phyloP scores from a whole-genome alignment of 257 asterid species.

The Linaria vulgaris region DNA sequence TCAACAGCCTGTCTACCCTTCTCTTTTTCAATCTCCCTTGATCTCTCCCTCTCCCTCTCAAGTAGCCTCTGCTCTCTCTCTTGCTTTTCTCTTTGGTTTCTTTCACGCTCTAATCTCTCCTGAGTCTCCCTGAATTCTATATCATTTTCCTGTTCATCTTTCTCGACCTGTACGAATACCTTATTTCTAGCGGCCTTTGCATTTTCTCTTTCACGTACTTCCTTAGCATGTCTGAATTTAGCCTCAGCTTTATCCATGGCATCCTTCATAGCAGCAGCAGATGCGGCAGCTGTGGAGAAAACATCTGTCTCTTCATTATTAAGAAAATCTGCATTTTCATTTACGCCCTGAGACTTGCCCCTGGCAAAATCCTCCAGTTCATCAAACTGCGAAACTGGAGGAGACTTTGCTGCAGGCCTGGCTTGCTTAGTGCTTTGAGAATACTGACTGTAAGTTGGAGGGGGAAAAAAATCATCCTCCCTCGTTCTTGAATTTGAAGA shows the following conservation, averaged over 20 bases:
- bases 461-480: slow-evolving; percentile 55
- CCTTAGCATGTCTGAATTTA: slow-evolving; percentile 94
- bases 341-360: slow-evolving; percentile 53
- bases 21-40: slow-evolving; percentile 66
- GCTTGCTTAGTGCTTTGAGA: slow-evolving; percentile 52
- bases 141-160: slow-evolving; percentile 68
- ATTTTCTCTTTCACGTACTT: slow-evolving; percentile 87
- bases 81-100: slow-evolving; percentile 76
- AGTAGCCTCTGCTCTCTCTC: slow-evolving; percentile 78
- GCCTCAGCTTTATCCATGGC: slow-evolving; percentile 99
- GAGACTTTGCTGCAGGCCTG: slow-evolving; percentile 51
- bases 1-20: slow-evolving; percentile 87
- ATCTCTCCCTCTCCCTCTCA: slow-evolving; percentile 81
- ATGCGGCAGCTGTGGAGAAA: slow-evolving; percentile 84
- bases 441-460: slow-evolving; percentile 49
- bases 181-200: slow-evolving; percentile 76
- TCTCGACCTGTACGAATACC: slow-evolving; percentile 56
- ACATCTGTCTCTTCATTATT: slow-evolving; percentile 61
- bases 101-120: slow-evolving; percentile 71
- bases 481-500: slow-evolving; percentile 58
- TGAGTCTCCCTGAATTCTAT: slow-evolving; percentile 67
- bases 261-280: slow-evolving; percentile 99
- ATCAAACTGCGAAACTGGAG: slow-evolving; percentile 74
- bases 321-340: slow-evolving; percentile 46
- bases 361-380: slow-evolving; percentile 86